Base-by-base conservation (phyloP, 192 early-diverging fungal genomes). In the Backusella tarrabulga region DNA sequence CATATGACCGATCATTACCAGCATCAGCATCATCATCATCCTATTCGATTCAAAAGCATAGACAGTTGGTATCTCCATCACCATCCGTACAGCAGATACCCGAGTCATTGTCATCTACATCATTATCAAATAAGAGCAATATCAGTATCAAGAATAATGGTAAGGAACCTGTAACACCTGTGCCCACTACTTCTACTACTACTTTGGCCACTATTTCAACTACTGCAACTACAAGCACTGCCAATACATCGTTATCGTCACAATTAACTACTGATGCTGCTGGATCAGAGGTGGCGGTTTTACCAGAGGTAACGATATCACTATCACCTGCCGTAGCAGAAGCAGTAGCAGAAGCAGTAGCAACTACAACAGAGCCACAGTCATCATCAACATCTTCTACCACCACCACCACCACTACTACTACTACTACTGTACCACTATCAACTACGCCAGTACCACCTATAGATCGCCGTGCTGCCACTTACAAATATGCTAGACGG, bases 381-480 rank as follows among this genome's bases (percentile, higher is more conserved):
- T 8, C 29, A 15, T 29, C 46, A 19, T 12, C 32, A 32, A 32
- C 32, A 32, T 32, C 32, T 32, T 3, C 32, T 32, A 32, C 32
- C 2, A 32, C 71, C 3, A 15, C 11, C 9, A 44, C 50, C n/a
- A n/a, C n/a, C n/a, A n/a, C n/a, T 32, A 32, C 32, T 32, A 32
- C 32, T 32, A 32, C 71, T 9, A 15, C 11, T n/a, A 44, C 50
- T 34, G 6, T 36, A 34, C 12, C 32, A 6, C 1, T n/a, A 38
- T 14, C 23, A 36, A 32, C 52, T 19, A 14, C 44, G 17, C 6
- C 40, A 68, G 4, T 11, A 21, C 29, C 29, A 21, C 2, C n/a
- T 9, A 23, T 75, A 12, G 73, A 79, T 63, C n/a, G 34, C 35
- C 40, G 78, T 40, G 78, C 78, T 4, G 78, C 78, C n/a, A 75